These are phyloP conservation scores for Cytospora chrysosperma DNA, from an alignment of 2,329 filamentous ascomycete species.

Conservation along the genomic window DNA sequence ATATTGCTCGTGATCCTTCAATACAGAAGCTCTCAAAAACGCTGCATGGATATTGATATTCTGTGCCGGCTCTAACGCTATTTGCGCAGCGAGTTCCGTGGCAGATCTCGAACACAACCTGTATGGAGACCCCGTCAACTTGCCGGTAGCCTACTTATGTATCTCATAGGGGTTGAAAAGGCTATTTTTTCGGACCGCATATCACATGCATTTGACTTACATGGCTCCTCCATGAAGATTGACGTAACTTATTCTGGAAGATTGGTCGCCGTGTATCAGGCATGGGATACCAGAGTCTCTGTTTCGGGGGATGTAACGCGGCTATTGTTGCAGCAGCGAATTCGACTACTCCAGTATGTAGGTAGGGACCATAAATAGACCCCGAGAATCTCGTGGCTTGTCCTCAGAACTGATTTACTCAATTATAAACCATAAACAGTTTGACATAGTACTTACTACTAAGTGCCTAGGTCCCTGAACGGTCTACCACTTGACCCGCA, in stretches of 20 bases:
- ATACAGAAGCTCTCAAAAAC: slow-evolving; percentile 65
- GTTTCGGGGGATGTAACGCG: background rate
- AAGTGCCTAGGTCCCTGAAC: too few species aligned
- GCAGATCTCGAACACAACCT: slow-evolving; percentile 28
- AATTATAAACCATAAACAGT: too few species aligned
- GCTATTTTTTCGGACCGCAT: slow-evolving; percentile 38
- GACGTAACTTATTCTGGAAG: background rate
- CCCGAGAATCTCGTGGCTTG: background rate
- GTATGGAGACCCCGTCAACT: slow-evolving; percentile 22
- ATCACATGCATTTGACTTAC: slow-evolving; percentile 41
- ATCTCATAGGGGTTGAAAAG: slow-evolving; percentile 33
- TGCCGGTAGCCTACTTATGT: slow-evolving; percentile 31
- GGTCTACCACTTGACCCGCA: too few species aligned
- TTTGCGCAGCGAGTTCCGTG: slow-evolving; percentile 30
- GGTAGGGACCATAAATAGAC: too few species aligned
- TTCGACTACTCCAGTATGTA: slow-evolving; percentile 25
- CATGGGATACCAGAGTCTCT: background rate
- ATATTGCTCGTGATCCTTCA: slow-evolving; percentile 60
- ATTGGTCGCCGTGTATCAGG: slow-evolving; percentile 3
- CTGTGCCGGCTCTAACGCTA: slow-evolving; percentile 25
- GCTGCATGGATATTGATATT: slow-evolving; percentile 24
- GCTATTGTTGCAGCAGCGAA: slow-evolving; percentile 30
- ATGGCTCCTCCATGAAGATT: slow-evolving; percentile 38
- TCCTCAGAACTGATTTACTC: too few species aligned
- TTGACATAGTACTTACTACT: too few species aligned